Percentiles rank a stretch among this genome's conserved stretches.
Conservation (phyloP, 768 basidiomycete species). For the Trametes villosa region DNA sequence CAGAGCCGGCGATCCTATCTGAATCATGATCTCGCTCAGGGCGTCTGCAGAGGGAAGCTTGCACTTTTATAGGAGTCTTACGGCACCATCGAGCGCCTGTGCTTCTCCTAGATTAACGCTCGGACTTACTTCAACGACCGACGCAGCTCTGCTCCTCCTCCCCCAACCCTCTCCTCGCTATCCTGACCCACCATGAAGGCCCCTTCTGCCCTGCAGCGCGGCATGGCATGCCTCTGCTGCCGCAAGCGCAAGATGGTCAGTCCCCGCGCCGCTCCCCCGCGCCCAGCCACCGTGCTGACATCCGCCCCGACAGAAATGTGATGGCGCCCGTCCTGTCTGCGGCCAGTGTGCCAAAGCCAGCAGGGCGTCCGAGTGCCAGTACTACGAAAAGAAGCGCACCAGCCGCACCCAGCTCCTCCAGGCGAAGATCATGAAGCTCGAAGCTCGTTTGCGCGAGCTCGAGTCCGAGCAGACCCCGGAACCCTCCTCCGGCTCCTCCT, state of each 20-base stretch:
- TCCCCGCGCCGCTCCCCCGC: not conserved
- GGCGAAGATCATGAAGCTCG: conserved; percentile 57
- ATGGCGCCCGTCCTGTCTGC: conserved; percentile 60
- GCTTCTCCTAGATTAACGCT: conserved; percentile 25
- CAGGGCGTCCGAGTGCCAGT: conserved; percentile 53
- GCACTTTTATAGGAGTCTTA: conserved; percentile 9
- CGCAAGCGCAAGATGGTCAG: conserved; percentile 45
- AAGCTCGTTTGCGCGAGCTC: conserved; percentile 57
- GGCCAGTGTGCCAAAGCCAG: conserved; percentile 59
- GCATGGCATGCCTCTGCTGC: conserved; percentile 45
- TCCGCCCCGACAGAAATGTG: conserved; percentile 54
- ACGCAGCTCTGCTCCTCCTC: conserved; percentile 1
- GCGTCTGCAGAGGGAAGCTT: conserved; percentile 7
- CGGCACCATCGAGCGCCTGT: conserved; percentile 13
- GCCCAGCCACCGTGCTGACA: conserved; percentile 5
- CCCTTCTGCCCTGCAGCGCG: conserved; percentile 40
- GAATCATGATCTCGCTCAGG: conserved; percentile 18
- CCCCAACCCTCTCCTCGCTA: conserved; percentile 23
- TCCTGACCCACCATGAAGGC: conserved; percentile 36
- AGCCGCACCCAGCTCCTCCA: conserved; percentile 62
- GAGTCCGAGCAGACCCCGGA: conserved; percentile 43
- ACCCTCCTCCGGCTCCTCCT: conserved; percentile 29
- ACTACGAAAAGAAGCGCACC: conserved; percentile 63
- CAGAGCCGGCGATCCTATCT: conserved; percentile 20
- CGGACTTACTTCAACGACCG: conserved; percentile 17